Percentiles rank a stretch among this genome's conserved stretches.
phyloP scores from a whole-genome alignment of 192 early-diverging fungal genomes.

The Coemansia sp. region DNA sequence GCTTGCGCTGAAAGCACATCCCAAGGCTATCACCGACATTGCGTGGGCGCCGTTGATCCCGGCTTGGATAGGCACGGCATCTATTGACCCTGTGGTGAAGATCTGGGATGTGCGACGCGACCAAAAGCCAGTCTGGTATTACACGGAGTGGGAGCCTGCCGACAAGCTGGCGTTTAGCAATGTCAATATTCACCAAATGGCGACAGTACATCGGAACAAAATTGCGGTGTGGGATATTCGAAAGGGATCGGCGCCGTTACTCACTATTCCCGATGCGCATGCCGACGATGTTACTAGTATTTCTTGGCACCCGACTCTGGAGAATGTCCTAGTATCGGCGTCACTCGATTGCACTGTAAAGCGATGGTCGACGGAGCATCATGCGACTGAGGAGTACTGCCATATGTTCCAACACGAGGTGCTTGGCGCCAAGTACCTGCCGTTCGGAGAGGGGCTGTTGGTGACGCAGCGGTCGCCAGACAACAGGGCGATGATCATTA shows the following conservation, averaged over 20 bases:
- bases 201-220: constrained; percentile 39
- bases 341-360: constrained; percentile 40
- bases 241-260: constrained; percentile 33
- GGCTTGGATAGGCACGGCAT: constrained; percentile 44
- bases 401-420: constrained; percentile 30
- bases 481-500: constrained; percentile 14
- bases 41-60: constrained; percentile 43
- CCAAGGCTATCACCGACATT: constrained; percentile 47
- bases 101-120: constrained; percentile 50
- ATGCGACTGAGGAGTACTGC: constrained; percentile 19
- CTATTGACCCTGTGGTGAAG: constrained; percentile 47
- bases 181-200: constrained; percentile 36
- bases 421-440: constrained; percentile 31
- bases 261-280: constrained; percentile 40
- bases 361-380: constrained; percentile 23
- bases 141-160: constrained; percentile 45
- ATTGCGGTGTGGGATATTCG: constrained; percentile 52
- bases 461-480: constrained; percentile 23
- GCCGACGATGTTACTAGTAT: constrained; percentile 40
- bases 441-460: constrained; percentile 41
- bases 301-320: constrained; percentile 33
- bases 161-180: constrained; percentile 41
- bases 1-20: constrained; percentile 34
- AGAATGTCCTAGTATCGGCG: constrained; percentile 28
- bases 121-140: constrained; percentile 51